Evolutionary conservation across 208 protist species (phyloP).

Genomic region (Balamuthia mandrillaris): DNA sequence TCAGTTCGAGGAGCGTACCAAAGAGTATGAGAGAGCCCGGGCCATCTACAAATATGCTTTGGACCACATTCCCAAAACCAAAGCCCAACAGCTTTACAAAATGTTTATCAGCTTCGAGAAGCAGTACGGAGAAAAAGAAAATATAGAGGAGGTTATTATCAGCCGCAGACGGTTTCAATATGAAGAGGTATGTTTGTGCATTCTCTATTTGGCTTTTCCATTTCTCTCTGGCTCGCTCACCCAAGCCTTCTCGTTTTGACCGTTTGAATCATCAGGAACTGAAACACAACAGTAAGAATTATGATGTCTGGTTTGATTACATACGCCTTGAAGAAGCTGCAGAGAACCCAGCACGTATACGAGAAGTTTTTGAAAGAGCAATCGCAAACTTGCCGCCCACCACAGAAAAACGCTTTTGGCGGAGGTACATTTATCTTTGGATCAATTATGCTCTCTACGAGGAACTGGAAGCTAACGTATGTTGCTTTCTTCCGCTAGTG

Average conservation of each 20-base stretch:
- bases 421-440: constrained; percentile 89
- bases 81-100: constrained; percentile 73
- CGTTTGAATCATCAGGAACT: constrained; percentile 41
- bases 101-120: constrained; percentile 82
- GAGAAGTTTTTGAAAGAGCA: constrained; percentile 85
- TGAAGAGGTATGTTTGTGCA: constrained; percentile 68
- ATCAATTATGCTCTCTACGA: constrained; percentile 89
- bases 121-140: constrained; percentile 69
- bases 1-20: constrained; percentile 77
- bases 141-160: constrained; percentile 85
- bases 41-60: constrained; percentile 84
- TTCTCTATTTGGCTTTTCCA: not conserved
- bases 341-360: constrained; percentile 47
- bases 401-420: constrained; percentile 76
- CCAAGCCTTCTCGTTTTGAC: not conserved
- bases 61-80: constrained; percentile 68
- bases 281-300: constrained; percentile 74
- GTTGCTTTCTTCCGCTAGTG: not conserved
- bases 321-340: constrained; percentile 64
- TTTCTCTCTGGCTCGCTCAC: not conserved
- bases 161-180: constrained; percentile 82
- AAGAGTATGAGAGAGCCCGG: constrained; percentile 74
- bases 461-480: constrained; percentile 72
- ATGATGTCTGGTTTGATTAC: constrained; percentile 92
- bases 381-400: constrained; percentile 81